Evolutionary conservation across 1,139 yeast genomes (phyloP).

Genomic region (Yamadazyma jaroonii): DNA sequence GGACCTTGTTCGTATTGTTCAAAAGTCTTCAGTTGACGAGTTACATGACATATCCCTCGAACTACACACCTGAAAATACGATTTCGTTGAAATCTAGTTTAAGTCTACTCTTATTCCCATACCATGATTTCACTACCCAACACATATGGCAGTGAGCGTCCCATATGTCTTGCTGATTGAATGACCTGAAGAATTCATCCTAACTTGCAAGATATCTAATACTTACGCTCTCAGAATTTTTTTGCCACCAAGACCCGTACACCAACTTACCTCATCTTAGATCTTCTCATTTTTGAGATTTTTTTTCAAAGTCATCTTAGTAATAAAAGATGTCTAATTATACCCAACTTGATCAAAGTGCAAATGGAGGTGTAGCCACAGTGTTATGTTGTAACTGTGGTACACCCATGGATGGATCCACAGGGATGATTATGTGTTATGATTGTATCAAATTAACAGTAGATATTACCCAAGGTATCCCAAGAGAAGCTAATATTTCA

Average conservation of each 20-base stretch:
- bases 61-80: too few species aligned
- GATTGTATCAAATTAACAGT: constrained; percentile 94
- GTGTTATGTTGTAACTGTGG: constrained; percentile 98
- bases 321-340: constrained; percentile 43
- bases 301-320: constrained; percentile 2
- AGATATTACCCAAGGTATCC: constrained; percentile 93
- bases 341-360: constrained; percentile 37
- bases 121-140: too few species aligned
- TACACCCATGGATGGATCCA: constrained; percentile 94
- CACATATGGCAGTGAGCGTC: too few species aligned
- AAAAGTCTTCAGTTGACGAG: too few species aligned
- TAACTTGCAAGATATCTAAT: too few species aligned
- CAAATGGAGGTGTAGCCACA: constrained; percentile 57
- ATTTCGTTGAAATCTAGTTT: too few species aligned
- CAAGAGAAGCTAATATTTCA: constrained; percentile 88
- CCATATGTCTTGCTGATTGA: too few species aligned
- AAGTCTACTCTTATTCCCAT: too few species aligned
- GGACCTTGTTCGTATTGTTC: too few species aligned
- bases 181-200: too few species aligned
- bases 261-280: not conserved
- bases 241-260: not conserved
- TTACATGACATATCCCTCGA: too few species aligned
- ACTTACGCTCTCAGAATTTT: too few species aligned
- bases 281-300: constrained; percentile 4
- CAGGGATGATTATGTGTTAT: constrained; percentile 93